These are phyloP conservation scores for Xerocomus cyaneibrunnescens DNA, from an alignment of 1,284 basidiomycete genomes.

Conservation along the genomic window DNA sequence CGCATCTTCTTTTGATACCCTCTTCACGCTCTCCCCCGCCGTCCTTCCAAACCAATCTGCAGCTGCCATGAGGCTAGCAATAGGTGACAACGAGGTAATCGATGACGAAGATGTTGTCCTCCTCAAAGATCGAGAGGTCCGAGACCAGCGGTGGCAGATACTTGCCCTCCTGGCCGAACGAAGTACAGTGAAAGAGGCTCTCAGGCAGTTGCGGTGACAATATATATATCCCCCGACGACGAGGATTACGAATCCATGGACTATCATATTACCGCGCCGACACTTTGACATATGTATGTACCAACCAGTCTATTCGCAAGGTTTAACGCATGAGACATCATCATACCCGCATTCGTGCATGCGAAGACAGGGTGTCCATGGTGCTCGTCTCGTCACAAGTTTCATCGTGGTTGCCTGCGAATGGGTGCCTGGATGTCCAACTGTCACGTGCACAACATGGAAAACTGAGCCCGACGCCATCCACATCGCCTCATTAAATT, in stretches of 20 bases:
- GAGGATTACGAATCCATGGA: background rate
- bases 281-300: background rate
- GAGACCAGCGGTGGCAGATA: slow-evolving; percentile 71
- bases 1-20: slow-evolving; percentile 66
- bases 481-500: no score
- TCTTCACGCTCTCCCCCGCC: slow-evolving; percentile 76
- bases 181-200: slow-evolving; percentile 67
- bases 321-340: no score
- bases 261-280: background rate
- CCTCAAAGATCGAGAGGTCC: slow-evolving; percentile 62
- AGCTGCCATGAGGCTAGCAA: slow-evolving; percentile 64
- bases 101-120: slow-evolving; percentile 53
- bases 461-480: no score
- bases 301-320: background rate
- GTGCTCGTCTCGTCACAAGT: no score
- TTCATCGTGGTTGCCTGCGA: no score
- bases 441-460: no score
- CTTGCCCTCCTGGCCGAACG: slow-evolving; percentile 71
- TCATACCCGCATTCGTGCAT: no score
- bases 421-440: no score
- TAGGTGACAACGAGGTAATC: slow-evolving; percentile 55
- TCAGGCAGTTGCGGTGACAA: slow-evolving; percentile 39
- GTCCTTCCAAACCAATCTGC: slow-evolving; percentile 74
- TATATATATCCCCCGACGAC: background rate
- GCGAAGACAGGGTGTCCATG: background rate